phyloP scores from a whole-genome alignment of 768 basidiomycete species.

The Boletellus emodensis region DNA sequence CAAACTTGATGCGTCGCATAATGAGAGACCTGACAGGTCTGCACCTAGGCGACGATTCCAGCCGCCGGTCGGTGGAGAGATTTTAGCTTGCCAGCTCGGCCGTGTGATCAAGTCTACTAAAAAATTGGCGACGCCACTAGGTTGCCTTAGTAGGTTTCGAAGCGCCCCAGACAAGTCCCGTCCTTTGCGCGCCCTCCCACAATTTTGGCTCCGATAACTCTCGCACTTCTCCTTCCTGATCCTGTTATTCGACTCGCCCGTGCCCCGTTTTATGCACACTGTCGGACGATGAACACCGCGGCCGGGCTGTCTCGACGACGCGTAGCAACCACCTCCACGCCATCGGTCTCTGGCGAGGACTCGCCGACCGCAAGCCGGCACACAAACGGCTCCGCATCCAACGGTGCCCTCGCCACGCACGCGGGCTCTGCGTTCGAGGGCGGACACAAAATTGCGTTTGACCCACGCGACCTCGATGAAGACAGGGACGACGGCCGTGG shows the following conservation, averaged over 20 bases:
- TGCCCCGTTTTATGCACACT: constrained; percentile 20
- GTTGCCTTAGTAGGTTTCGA: constrained; percentile 4
- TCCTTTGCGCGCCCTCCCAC: no score
- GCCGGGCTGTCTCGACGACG: constrained; percentile 58
- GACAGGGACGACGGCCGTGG: constrained; percentile 63
- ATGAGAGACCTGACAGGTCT: not conserved
- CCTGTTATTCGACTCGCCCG: not conserved
- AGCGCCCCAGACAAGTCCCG: no score
- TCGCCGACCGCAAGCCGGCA: constrained; percentile 28
- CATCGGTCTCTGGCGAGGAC: constrained; percentile 38
- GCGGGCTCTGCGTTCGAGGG: constrained; percentile 84
- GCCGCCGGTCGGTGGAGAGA: not conserved
- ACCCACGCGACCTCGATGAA: constrained; percentile 84
- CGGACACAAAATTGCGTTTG: constrained; percentile 85
- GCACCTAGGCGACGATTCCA: not conserved
- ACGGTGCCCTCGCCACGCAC: constrained; percentile 42
- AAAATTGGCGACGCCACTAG: no score
- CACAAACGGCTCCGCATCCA: constrained; percentile 28
- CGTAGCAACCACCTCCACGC: constrained; percentile 41
- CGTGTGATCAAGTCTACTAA: no score
- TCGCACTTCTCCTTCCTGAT: not conserved
- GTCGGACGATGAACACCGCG: constrained; percentile 44
- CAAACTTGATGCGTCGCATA: no score
- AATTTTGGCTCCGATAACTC: no score
- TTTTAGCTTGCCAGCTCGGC: no score